Evolutionary conservation across 805 yeast genomes (phyloP).

Genomic region (Ogataea naganishii): DNA sequence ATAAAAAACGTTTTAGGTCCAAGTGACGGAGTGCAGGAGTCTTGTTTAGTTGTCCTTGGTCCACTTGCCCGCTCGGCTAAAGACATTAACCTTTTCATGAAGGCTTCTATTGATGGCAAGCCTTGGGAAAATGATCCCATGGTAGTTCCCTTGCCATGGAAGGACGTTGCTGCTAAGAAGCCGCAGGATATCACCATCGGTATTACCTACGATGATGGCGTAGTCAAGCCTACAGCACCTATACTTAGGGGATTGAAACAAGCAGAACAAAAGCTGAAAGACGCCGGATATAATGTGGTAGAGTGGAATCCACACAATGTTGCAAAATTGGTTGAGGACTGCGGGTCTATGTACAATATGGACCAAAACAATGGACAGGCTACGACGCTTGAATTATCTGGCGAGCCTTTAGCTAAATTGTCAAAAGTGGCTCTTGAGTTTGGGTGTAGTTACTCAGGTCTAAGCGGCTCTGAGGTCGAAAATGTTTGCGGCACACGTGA

Average conservation of each 20-base stretch:
- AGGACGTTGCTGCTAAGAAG: constrained; percentile 23
- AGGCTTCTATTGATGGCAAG: constrained; percentile 33
- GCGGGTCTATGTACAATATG: constrained; percentile 40
- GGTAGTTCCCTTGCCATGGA: constrained; percentile 43
- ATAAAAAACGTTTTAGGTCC: constrained; percentile 25
- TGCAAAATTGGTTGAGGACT: constrained; percentile 46
- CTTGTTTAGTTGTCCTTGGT: constrained; percentile 35
- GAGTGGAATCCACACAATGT: constrained; percentile 47
- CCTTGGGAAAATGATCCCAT: constrained; percentile 51
- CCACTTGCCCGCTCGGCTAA: constrained; percentile 38
- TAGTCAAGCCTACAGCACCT: constrained; percentile 44
- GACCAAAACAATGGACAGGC: constrained; percentile 53
- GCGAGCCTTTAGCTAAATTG: constrained; percentile 56
- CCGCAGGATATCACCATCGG: constrained; percentile 35
- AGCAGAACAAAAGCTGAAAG: constrained; percentile 40
- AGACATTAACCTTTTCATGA: constrained; percentile 43
- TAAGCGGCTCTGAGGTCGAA: constrained; percentile 39
- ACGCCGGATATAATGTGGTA: constrained; percentile 46
- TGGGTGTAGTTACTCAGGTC: constrained; percentile 45
- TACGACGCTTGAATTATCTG: constrained; percentile 40
- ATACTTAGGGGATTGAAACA: constrained; percentile 31
- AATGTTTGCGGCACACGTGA: constrained; percentile 42
- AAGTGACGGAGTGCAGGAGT: constrained; percentile 36
- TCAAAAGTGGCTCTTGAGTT: constrained; percentile 42
- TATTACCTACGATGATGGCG: constrained; percentile 37